Conservation (phyloP, 305 asterid species). For the Fraxinus nigra region DNA sequence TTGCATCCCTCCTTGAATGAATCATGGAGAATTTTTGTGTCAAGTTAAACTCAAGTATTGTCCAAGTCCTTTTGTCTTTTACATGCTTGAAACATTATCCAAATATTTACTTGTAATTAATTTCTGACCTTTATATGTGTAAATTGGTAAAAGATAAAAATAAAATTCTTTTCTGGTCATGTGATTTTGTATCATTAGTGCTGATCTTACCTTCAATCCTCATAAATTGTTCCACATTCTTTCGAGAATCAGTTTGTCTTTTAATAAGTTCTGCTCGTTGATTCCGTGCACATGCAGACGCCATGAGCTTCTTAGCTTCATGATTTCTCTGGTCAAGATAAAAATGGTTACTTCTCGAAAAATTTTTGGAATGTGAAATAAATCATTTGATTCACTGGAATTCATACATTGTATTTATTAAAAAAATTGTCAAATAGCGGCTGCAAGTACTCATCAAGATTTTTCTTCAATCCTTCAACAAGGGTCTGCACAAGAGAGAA, state of each 20-base stretch:
- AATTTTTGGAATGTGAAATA: neutral
- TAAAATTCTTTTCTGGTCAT: neutral
- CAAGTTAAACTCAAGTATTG: neutral
- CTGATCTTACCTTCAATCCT: conserved; percentile 70
- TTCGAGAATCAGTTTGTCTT: conserved; percentile 47
- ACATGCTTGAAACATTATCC: neutral
- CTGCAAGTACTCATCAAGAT: conserved; percentile 51
- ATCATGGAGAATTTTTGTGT: neutral
- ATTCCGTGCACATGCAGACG: conserved; percentile 11
- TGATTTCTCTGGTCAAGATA: conserved; percentile 44
- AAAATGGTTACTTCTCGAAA: conserved; percentile 19
- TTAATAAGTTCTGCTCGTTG: conserved; percentile 40
- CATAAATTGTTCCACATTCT: conserved; percentile 72
- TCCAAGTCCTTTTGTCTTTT: neutral
- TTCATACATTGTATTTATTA: conserved; percentile 58
- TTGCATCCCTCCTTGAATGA: neutral
- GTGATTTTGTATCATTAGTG: neutral
- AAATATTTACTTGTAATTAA: neutral
- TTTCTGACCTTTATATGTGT: neutral
- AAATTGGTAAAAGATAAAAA: neutral
- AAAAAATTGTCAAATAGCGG: conserved; percentile 52
- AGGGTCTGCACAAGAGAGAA: conserved; percentile 49
- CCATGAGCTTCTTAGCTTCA: conserved; percentile 27
- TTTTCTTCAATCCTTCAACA: conserved; percentile 58
- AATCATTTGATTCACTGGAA: conserved; percentile 6